Evolutionary conservation across 108 stramenopile species (phyloP).

Genomic region (Cyclostephanos tholiformis): DNA sequence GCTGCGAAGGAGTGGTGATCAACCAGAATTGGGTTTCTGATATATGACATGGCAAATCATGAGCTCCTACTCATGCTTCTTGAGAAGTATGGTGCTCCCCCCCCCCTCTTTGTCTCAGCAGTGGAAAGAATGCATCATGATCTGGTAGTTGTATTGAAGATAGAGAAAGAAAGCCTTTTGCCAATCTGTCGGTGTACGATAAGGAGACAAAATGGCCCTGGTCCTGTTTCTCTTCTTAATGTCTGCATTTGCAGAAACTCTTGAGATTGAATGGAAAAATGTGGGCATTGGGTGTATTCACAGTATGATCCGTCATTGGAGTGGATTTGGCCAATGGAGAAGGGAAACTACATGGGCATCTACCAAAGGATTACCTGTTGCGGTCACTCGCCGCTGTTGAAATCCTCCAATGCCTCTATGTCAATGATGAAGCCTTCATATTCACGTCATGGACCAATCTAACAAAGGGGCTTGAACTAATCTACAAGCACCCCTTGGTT

Average conservation of each 20-base stretch:
- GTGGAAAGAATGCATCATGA: slow-evolving; percentile 8
- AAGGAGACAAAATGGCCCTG: slow-evolving; percentile 7
- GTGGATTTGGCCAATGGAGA: too few species aligned
- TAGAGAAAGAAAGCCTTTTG: background rate
- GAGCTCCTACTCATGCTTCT: too few species aligned
- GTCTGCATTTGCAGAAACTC: slow-evolving; percentile 9
- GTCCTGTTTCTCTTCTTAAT: slow-evolving; percentile 29
- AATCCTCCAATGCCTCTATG: background rate
- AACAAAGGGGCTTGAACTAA: too few species aligned
- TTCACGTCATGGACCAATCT: background rate
- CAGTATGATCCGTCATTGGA: too few species aligned
- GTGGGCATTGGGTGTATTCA: background rate
- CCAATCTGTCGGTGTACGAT: background rate
- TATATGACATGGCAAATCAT: too few species aligned
- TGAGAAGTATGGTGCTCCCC: too few species aligned
- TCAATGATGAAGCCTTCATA: background rate
- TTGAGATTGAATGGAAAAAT: background rate
- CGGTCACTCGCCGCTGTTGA: too few species aligned
- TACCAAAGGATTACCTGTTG: too few species aligned
- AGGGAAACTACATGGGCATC: too few species aligned
- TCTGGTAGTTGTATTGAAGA: slow-evolving; percentile 4
- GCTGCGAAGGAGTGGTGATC: too few species aligned
- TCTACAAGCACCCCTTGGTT: too few species aligned
- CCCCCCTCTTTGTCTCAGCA: background rate
- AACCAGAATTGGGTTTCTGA: too few species aligned